These are phyloP conservation scores for Hysterium pulicare DNA, from an alignment of 2,329 filamentous ascomycete species.

Conservation along the genomic window DNA sequence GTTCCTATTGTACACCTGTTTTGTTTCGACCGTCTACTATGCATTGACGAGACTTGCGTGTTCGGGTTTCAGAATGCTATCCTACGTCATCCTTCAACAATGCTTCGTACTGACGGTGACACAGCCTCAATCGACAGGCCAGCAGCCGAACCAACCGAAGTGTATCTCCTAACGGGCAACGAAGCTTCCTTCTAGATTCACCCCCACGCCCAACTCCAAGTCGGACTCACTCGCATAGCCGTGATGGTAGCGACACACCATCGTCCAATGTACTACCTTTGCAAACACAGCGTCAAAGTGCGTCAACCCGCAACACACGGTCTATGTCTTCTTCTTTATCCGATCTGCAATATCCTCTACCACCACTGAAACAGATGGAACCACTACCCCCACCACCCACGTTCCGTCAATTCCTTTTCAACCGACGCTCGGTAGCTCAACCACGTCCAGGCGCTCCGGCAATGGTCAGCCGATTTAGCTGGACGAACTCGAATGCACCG, in stretches of 20 bases:
- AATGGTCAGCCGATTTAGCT: slow-evolving; percentile 35
- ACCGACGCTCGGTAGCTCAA: slow-evolving; percentile 31
- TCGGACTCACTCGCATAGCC: slow-evolving; percentile 17
- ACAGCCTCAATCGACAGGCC: slow-evolving; percentile 21
- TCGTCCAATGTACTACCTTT: slow-evolving; percentile 31
- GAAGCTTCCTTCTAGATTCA: slow-evolving; percentile 26
- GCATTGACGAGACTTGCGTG: neutral
- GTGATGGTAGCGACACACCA: slow-evolving; percentile 27
- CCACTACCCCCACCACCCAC: slow-evolving; percentile 31
- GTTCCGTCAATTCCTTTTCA: slow-evolving; percentile 38
- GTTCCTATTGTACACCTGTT: neutral
- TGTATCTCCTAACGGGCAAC: slow-evolving; percentile 4
- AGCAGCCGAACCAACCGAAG: slow-evolving; percentile 7
- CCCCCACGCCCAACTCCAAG: slow-evolving; percentile 18
- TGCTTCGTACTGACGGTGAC: slow-evolving; percentile 6
- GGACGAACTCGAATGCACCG: slow-evolving; percentile 40
- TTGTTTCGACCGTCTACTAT: neutral
- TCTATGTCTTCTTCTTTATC: slow-evolving; percentile 21
- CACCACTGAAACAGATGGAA: slow-evolving; percentile 13
- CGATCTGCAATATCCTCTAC: slow-evolving; percentile 20
- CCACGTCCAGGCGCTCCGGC: slow-evolving; percentile 14
- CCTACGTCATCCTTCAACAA: neutral
- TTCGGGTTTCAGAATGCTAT: neutral
- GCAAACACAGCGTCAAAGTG: slow-evolving; percentile 22
- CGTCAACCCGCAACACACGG: slow-evolving; percentile 30